Conservation (phyloP, 2,329 filamentous ascomycete genomes). For the Aspergillus thermomutatus region DNA sequence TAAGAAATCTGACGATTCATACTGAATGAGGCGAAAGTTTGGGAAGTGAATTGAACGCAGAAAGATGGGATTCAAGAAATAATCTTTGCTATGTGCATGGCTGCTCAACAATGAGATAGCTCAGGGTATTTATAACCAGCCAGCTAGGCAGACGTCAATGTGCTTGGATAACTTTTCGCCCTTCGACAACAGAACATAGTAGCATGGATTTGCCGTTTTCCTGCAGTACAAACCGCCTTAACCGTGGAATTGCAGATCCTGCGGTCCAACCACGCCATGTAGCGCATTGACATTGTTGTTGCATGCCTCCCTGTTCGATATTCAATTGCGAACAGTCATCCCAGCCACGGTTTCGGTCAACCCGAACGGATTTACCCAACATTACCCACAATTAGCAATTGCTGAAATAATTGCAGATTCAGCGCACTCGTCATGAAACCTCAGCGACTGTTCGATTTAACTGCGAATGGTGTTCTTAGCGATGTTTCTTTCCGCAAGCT, state of each 20-base stretch:
- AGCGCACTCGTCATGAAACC: too few relatives aligned
- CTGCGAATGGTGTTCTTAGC: too few relatives aligned
- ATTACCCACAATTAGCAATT: not conserved
- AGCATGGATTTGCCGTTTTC: not conserved
- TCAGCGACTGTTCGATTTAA: too few relatives aligned
- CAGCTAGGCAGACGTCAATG: not conserved
- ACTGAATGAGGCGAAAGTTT: not conserved
- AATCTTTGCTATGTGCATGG: not conserved
- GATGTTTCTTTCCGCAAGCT: too few relatives aligned
- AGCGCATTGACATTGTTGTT: not conserved
- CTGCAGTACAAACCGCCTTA: too few relatives aligned
- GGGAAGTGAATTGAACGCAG: not conserved
- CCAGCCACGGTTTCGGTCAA: not conserved
- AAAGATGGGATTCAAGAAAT: not conserved
- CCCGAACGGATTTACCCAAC: not conserved
- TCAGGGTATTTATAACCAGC: not conserved
- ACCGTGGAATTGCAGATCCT: not conserved
- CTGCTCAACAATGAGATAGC: not conserved
- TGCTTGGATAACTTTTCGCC: not conserved
- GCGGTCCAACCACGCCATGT: not conserved
- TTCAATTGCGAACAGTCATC: not conserved
- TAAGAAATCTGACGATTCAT: not conserved
- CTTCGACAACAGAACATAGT: not conserved
- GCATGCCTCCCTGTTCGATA: not conserved
- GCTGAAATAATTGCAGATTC: not conserved